Conservation (phyloP, 345 rosid genomes). For the Euclidium syriacum region DNA sequence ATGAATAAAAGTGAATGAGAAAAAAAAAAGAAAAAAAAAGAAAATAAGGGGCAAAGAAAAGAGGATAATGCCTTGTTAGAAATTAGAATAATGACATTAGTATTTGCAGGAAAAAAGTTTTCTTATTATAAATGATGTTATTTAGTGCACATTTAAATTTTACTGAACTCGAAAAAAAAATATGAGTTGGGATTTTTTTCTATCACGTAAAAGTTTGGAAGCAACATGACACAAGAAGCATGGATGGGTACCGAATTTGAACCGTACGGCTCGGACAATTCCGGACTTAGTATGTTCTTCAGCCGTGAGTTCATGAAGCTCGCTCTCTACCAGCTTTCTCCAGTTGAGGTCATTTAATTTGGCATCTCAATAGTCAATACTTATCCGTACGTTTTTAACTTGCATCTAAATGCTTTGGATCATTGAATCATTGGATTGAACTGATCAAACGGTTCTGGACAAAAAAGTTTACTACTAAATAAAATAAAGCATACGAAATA, state of each 20-base stretch:
- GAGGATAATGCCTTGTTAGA: too few relatives aligned
- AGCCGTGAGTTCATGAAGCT: slow-evolving; percentile 25
- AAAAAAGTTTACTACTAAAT: background rate
- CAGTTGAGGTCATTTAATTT: slow-evolving; percentile 17
- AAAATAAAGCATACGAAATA: background rate
- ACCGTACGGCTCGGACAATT: slow-evolving; percentile 19
- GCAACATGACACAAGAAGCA: slow-evolving; percentile 6
- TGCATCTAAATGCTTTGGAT: background rate
- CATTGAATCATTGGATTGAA: too few relatives aligned
- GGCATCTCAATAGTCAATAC: background rate
- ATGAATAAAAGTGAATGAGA: too few relatives aligned
- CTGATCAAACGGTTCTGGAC: background rate
- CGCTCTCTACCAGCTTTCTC: slow-evolving; percentile 27
- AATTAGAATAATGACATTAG: too few relatives aligned
- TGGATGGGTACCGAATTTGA: slow-evolving; percentile 24
- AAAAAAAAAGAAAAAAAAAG: too few relatives aligned
- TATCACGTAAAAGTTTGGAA: slow-evolving; percentile 7
- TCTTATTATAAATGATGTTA: too few relatives aligned
- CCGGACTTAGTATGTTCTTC: slow-evolving; percentile 16
- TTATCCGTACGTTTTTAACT: background rate
- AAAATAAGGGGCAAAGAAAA: too few relatives aligned
- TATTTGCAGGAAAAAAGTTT: too few relatives aligned
- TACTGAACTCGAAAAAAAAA: background rate
- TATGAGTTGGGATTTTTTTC: background rate
- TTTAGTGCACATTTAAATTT: background rate